Evolutionary conservation across 2,329 filamentous ascomycete genomes (phyloP), one percentile per base, ranked within the genome.

Genomic region (Myriangium duriaei): DNA sequence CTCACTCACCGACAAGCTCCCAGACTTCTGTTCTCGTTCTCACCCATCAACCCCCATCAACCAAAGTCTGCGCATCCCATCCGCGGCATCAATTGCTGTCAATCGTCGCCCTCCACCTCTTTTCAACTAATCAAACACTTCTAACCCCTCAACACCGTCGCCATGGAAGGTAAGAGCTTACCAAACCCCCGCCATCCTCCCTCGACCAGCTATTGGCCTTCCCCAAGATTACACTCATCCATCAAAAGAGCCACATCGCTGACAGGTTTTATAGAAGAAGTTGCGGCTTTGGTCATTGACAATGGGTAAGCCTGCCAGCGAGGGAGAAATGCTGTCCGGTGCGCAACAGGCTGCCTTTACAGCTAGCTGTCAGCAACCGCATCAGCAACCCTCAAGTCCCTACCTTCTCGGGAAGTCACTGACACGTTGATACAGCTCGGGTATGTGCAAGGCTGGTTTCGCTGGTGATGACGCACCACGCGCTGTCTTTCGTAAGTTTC

Each of bases 391-490:
- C 12, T 14, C 4, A 11, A 11, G 30, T n/a, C 11, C 14, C 5
- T 15, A 11, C 5, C 11, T n/a, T n/a, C n/a, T n/a, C n/a, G n/a
- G n/a, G n/a, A n/a, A n/a, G n/a, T n/a, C n/a, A n/a, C n/a, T n/a
- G n/a, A n/a, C n/a, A n/a, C n/a, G n/a, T n/a, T n/a, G n/a, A n/a
- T 19, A 49, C 67, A 96, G 88, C 81, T 96, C 91, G 71, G 91
- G 91, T 79, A 96, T 98, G 91, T 98, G 91, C 76, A 98, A 98
- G 78, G 91, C 91, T 81, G 91, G 91, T 87, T 98, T 98, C 73
- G 91, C 91, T 76, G 91, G 91, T 86, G 91, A 98, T 65, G 91
- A 98, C 82, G 91, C 91, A 72, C 91, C 91, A 67, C 81, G 91
- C 79, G 91, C 91, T 72, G 91, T 98, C 66, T 98, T 98, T 80